Base-by-base conservation (phyloP, 805 yeast species). In the Soucietia sequanensis region DNA sequence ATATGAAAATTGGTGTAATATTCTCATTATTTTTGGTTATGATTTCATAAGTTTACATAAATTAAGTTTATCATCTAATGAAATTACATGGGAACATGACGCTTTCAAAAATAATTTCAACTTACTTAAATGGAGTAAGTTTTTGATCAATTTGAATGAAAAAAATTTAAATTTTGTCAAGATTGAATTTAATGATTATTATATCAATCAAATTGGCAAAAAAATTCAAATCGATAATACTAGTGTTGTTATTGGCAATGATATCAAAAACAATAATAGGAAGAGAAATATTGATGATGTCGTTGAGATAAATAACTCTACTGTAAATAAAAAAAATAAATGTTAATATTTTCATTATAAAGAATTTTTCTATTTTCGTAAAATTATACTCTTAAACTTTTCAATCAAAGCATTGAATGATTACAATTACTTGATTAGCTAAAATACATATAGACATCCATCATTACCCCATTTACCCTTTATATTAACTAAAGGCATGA, bases 391-490 rank as follows among this genome's bases (percentile, higher is more conserved):
- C n/a, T n/a, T n/a, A n/a, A n/a, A n/a, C n/a, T n/a, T n/a, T n/a
- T n/a, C n/a, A n/a, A n/a, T n/a, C n/a, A n/a, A n/a, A n/a, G n/a
- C n/a, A n/a, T n/a, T n/a, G n/a, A n/a, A n/a, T n/a, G n/a, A n/a
- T n/a, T n/a, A n/a, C n/a, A n/a, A n/a, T n/a, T n/a, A 11, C 19
- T 36, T n/a, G n/a, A n/a, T n/a, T n/a, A n/a, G n/a, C n/a, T n/a
- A n/a, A 41, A 43, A 44, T 34, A 67, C 69, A 52, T 83, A 84
- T 39, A 84, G 69, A 50, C 90, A 82, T 2, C 90, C 90, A 55
- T 84, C 91, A 19, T 56, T 63, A 10, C 88, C 90, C 71, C 81
- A 81, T 23, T 66, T 64, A 0, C 87, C 89, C 23, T 44, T 48
- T 0, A 80, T 60, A 5, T 72, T 73, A 3, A 74, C 62, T 15